Evolutionary conservation across 2,329 filamentous ascomycete species (phyloP).

Genomic region (Trichoderma polysporum): DNA sequence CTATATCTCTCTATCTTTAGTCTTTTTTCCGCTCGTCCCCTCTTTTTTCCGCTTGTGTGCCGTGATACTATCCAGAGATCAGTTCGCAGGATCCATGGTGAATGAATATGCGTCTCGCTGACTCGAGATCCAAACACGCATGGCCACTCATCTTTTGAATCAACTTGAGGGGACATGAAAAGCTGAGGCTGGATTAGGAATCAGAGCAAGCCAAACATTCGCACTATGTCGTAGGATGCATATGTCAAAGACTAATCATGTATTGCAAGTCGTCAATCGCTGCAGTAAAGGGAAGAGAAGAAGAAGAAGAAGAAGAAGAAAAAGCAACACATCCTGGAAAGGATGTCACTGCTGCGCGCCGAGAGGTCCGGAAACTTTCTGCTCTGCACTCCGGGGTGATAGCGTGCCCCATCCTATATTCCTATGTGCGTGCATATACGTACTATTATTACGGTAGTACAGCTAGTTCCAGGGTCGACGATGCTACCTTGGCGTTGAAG

Average conservation of each 20-base stretch:
- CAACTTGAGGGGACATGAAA: background rate
- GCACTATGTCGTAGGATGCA: background rate
- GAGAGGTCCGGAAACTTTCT: background rate
- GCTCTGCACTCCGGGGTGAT: background rate
- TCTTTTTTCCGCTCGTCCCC: background rate
- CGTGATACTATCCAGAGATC: background rate
- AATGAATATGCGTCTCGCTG: background rate
- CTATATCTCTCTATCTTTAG: background rate
- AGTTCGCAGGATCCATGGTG: background rate
- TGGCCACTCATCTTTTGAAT: background rate
- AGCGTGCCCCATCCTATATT: background rate
- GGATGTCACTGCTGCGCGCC: background rate
- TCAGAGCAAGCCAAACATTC: background rate
- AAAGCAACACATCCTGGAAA: background rate
- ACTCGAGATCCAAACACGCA: background rate
- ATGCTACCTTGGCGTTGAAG: background rate
- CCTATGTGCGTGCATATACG: background rate
- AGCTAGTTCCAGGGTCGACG: background rate
- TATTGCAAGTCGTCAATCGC: background rate
- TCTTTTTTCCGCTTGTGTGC: background rate
- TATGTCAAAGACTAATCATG: background rate
- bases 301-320: background rate
- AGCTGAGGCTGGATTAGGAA: background rate
- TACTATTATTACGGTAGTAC: background rate
- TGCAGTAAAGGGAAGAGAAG: background rate